Conservation (phyloP, 2,329 filamentous ascomycete genomes). For the Sclerotinia borealis region DNA sequence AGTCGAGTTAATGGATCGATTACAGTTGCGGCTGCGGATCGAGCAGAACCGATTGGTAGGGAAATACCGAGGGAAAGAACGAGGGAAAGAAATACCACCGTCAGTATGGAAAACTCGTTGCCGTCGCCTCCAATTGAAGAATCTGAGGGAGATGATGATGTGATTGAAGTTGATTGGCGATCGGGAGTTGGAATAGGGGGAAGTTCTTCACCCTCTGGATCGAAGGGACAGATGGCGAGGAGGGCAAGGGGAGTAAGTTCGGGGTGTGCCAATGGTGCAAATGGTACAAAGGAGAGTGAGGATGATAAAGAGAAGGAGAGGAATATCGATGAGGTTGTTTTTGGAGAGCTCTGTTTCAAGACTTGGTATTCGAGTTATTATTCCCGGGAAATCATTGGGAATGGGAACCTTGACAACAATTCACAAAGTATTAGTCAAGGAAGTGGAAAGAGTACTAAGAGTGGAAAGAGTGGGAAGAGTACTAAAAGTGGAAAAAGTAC, state of each 20-base stretch:
- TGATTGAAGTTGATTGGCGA: not conserved
- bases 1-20: not conserved
- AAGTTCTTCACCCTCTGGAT: not conserved
- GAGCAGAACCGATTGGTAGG: not conserved
- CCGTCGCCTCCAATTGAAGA: not conserved
- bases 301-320: constrained; percentile 43
- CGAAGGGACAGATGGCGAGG: not conserved
- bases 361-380: constrained; percentile 95
- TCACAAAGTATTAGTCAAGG: not conserved
- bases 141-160: not conserved
- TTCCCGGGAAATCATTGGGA: constrained; percentile 59
- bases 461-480: not conserved
- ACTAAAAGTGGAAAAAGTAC: not conserved
- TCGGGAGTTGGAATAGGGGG: not conserved
- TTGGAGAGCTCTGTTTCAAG: constrained; percentile 77
- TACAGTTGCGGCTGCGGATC: not conserved
- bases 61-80: not conserved
- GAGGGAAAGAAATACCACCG: not conserved
- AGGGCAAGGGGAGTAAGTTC: not conserved
- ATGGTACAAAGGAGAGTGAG: not conserved
- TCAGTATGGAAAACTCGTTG: constrained; percentile 1
- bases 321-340: constrained; percentile 80
- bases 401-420: constrained; percentile 33
- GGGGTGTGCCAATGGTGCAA: not conserved
- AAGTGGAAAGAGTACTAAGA: constrained; percentile 1